Conservation (phyloP, 2,329 filamentous ascomycete species). For the Elsinoe perseae region DNA sequence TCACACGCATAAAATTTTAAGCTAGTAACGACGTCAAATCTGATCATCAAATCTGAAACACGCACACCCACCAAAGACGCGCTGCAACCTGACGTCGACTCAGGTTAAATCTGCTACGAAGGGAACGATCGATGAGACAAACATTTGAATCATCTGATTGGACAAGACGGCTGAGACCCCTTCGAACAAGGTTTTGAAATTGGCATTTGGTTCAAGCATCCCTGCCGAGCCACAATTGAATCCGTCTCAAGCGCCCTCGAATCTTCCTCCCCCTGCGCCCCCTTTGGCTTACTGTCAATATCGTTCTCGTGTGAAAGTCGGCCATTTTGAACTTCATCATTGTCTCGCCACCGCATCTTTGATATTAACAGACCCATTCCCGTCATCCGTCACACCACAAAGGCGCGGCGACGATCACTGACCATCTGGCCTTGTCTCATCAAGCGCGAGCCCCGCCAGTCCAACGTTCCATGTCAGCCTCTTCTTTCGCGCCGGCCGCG, state of each 20-base stretch:
- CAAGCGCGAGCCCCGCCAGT: constrained; percentile 5
- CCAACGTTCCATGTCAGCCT: constrained; percentile 14
- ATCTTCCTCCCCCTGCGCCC: constrained; percentile 2
- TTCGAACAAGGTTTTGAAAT: constrained; percentile 4
- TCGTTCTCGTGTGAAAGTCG: neutral
- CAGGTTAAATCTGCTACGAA: neutral
- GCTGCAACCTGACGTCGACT: neutral
- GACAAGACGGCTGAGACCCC: neutral
- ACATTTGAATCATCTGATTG: neutral
- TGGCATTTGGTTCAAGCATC: constrained; percentile 3
- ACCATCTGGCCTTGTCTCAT: neutral
- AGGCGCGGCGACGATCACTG: neutral
- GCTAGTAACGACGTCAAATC: constrained; percentile 12
- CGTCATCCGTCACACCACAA: neutral
- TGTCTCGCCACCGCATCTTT: neutral
- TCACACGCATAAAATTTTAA: neutral
- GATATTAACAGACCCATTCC: no score
- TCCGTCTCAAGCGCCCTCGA: no score
- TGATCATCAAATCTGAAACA: neutral
- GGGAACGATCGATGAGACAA: neutral
- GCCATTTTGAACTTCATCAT: neutral
- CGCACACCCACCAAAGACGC: neutral
- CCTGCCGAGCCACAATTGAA: constrained; percentile 2
- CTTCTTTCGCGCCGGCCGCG: constrained; percentile 12
- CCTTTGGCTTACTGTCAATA: neutral